Percentiles rank a stretch among this genome's conserved stretches.
These are phyloP conservation scores for Pichia occidentalis DNA, from an alignment of 805 yeast species.

Conservation along the genomic window DNA sequence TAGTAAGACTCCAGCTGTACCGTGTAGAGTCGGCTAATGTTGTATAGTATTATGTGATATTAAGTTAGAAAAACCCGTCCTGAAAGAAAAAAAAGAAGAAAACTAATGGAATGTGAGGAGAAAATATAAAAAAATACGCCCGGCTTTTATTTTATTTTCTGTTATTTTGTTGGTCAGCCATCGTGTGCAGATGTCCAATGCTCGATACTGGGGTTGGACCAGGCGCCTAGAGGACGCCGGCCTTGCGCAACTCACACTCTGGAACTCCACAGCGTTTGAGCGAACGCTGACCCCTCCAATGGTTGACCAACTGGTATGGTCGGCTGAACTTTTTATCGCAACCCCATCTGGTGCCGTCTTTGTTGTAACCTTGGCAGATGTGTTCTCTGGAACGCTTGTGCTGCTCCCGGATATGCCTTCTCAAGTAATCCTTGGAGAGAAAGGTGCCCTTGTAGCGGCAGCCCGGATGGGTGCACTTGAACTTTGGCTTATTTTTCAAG, in stretches of 20 bases:
- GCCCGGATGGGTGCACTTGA: slow-evolving; percentile 18
- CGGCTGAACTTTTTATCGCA: slow-evolving; percentile 28
- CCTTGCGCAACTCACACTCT: slow-evolving; percentile 16
- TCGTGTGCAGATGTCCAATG: too few relatives aligned
- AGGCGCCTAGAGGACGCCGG: slow-evolving; percentile 14
- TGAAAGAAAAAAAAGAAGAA: too few relatives aligned
- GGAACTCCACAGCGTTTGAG: slow-evolving; percentile 28
- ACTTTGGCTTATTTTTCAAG: slow-evolving; percentile 6
- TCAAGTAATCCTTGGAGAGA: slow-evolving; percentile 25
- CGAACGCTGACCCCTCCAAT: slow-evolving; percentile 30
- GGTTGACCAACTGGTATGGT: slow-evolving; percentile 31
- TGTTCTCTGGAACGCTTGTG: slow-evolving; percentile 24
- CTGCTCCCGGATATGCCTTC: slow-evolving; percentile 29
- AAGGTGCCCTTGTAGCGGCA: slow-evolving; percentile 29
- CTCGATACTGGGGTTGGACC: not conserved
- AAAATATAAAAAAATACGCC: too few relatives aligned
- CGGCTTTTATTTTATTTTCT: too few relatives aligned
- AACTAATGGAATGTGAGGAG: too few relatives aligned
- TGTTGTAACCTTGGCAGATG: slow-evolving; percentile 21
- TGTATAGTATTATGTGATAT: too few relatives aligned
- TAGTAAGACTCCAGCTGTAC: too few relatives aligned
- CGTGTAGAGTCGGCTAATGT: too few relatives aligned
- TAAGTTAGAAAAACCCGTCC: too few relatives aligned
- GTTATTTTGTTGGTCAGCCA: too few relatives aligned
- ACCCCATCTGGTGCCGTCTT: slow-evolving; percentile 26